phyloP scores from a whole-genome alignment of 345 rosid species.

The Firmiana major region DNA sequence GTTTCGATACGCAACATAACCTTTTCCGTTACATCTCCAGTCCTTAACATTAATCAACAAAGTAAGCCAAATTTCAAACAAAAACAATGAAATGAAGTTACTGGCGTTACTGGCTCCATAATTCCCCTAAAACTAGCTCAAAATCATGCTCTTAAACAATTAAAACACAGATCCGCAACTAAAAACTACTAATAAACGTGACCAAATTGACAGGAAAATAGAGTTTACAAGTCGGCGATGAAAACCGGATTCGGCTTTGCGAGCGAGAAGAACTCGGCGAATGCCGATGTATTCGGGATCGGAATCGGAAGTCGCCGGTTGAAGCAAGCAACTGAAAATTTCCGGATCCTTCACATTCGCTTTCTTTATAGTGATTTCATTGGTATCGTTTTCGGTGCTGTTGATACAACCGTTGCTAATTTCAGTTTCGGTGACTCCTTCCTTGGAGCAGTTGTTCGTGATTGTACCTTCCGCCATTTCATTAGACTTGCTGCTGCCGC shows the following conservation, averaged over 20 bases:
- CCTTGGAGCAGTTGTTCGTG: conserved; percentile 20
- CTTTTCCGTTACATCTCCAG: conserved; percentile 94
- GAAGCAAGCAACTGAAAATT: conserved; percentile 74
- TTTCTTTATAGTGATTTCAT: neutral
- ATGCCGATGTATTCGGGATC: conserved; percentile 70
- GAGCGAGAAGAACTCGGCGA: conserved; percentile 82
- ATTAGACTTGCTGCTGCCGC: conserved; percentile 11
- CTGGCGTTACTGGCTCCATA: neutral
- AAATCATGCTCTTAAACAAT: neutral
- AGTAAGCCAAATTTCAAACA: conserved; percentile 10
- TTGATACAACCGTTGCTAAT: conserved; percentile 7
- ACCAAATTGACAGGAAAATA: neutral
- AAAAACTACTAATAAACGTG: neutral
- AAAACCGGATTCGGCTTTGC: conserved; percentile 63
- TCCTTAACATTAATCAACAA: conserved; percentile 45
- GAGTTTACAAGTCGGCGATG: conserved; percentile 61
- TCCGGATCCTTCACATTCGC: conserved; percentile 52
- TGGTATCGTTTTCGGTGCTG: neutral
- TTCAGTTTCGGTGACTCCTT: conserved; percentile 19
- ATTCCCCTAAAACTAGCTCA: conserved; percentile 1
- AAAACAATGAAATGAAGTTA: neutral
- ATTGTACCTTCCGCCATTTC: conserved; percentile 40
- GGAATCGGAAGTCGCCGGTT: conserved; percentile 55
- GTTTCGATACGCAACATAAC: conserved; percentile 81
- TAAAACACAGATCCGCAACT: neutral